Evolutionary conservation across 2,329 filamentous ascomycete species (phyloP), one percentile per base, ranked within the genome.

Genomic region (Monilinia aucupariae): DNA sequence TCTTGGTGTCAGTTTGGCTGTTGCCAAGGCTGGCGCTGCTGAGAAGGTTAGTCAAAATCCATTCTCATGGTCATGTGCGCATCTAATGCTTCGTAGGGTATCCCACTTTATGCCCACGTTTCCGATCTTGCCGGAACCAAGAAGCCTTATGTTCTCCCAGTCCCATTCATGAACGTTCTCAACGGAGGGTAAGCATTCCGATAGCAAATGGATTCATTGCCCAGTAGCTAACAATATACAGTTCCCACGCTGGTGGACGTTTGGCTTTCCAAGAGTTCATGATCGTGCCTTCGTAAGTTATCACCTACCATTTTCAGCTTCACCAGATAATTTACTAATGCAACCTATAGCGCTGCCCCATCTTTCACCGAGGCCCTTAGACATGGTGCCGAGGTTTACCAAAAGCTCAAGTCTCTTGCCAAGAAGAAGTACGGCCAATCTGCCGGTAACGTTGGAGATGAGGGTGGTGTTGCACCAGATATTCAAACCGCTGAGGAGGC

Each of bases 341-440:
- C 15, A 41, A 30, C 6, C 5, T 54, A 61, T 66, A 91, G 88
- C 71, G 83, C 86, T 68, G 94, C 94, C 71, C 88, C 92, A 66
- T 88, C 90, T 68, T 99, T 99, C 87, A 86, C 88, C 72, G 94
- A 99, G 85, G 94, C 89, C 76, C 88, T 99, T 81, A 92, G 93
- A 78, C 91, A 96, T 81, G 94, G 94, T 78, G 81, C 93, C 73
- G 94, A 99, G 82, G 92, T 97, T 74, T 99, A 99, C 88, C 93
- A 97, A 81, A 89, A 90, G 81, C 90, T 99, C 74, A 99, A 99
- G 89, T 75, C 84, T 74, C 86, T 97, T 67, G 92, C 94, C 78
- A 97, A 97, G 90, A 94, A 97, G 90, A 94, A 91, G 85, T 99
- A 99, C 79, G 94, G 94, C 76, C 93, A 96, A 81, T 97, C 94